Percentiles rank a stretch among this genome's conserved stretches.
Conservation (phyloP, 441 rosid genomes). For the Raphanus hybrid region DNA sequence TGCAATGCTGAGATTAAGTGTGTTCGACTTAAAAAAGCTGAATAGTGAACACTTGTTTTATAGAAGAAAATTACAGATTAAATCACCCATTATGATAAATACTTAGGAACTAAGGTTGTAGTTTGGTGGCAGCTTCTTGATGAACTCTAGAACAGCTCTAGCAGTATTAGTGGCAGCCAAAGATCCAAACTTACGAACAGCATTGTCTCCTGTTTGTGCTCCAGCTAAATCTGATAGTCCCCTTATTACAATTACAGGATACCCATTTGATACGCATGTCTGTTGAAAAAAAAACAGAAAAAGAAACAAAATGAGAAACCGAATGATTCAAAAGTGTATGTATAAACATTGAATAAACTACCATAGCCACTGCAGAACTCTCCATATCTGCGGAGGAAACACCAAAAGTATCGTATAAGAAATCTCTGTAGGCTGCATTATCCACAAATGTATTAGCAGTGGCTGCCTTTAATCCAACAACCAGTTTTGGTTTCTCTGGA, state of each 20-base stretch:
- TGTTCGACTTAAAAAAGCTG: conserved; percentile 1
- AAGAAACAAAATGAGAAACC: neutral
- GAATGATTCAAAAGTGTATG: neutral
- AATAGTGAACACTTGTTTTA: neutral
- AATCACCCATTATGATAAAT: neutral
- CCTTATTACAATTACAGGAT: conserved; percentile 48
- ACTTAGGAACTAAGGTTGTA: conserved; percentile 1
- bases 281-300: neutral
- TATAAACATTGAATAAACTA: conserved; percentile 2
- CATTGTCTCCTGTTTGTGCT: conserved; percentile 44
- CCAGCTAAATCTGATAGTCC: conserved; percentile 58
- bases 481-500: conserved; percentile 51
- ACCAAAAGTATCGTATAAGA: conserved; percentile 44
- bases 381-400: conserved; percentile 60
- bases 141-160: conserved; percentile 31
- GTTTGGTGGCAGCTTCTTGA: conserved; percentile 23
- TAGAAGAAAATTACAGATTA: neutral
- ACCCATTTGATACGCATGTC: conserved; percentile 47
- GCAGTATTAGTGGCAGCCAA: conserved; percentile 43
- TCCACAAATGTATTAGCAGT: conserved; percentile 56
- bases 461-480: conserved; percentile 52
- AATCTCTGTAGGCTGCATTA: conserved; percentile 56
- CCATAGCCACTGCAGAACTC: conserved; percentile 60
- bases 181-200: conserved; percentile 39
- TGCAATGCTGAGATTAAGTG: neutral